phyloP scores from a whole-genome alignment of 768 basidiomycete genomes.

The Russula sp. region DNA sequence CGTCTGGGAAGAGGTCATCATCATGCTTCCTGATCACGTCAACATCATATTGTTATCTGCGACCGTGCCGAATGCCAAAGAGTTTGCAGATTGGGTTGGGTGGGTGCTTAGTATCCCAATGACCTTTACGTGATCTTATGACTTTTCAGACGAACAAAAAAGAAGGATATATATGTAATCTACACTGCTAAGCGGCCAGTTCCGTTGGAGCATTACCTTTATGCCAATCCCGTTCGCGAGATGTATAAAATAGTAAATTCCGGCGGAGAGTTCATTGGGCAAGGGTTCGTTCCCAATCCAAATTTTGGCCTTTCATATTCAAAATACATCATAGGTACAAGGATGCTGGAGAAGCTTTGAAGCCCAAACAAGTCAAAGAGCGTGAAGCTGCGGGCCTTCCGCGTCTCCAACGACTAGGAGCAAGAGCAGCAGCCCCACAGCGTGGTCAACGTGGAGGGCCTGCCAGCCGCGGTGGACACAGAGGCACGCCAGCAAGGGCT shows the following conservation, averaged over 20 bases:
- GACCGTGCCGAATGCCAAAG: conserved; percentile 96
- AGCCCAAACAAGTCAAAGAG: conserved; percentile 97
- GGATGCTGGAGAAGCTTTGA: conserved; percentile 81
- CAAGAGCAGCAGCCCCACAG: conserved; percentile 61
- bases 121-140: not conserved
- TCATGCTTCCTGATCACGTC: conserved; percentile 98
- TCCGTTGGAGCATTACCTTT: conserved; percentile 94
- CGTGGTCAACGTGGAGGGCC: conserved; percentile 47
- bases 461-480: conserved; percentile 45
- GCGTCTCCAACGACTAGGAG: conserved; percentile 81
- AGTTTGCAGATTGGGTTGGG: conserved; percentile 99
- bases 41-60: conserved; percentile 96
- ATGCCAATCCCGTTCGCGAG: conserved; percentile 89
- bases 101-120: conserved; percentile 42
- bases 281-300: conserved; percentile 53
- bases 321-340: conserved; percentile 60
- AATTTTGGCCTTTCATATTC: not conserved
- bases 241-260: conserved; percentile 90
- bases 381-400: conserved; percentile 91
- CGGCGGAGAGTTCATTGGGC: conserved; percentile 62
- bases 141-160: conserved; percentile 82
- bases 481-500: conserved; percentile 38
- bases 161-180: conserved; percentile 99
- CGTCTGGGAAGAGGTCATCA: conserved; percentile 99
- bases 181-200: conserved; percentile 95